A percentile compares a stretch with the other conserved stretches of the same genome.
These are phyloP conservation scores for Pontederia paniculata DNA, from an alignment of 176 grass and related monocot genomes.

Conservation along the genomic window DNA sequence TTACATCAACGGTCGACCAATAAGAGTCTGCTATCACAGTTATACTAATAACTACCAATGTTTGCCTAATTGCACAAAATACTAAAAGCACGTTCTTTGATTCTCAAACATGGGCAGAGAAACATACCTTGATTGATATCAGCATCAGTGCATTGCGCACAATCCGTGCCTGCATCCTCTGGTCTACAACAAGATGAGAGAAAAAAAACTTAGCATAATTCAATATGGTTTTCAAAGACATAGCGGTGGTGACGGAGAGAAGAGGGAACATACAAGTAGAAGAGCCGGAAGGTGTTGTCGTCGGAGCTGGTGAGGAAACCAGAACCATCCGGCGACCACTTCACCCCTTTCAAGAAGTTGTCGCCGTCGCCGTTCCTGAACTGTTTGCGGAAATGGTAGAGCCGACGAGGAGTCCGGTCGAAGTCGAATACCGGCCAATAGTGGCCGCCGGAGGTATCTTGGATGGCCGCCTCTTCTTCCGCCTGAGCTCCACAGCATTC, in stretches of 20 bases:
- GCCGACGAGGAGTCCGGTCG: constrained; percentile 41
- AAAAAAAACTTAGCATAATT: not conserved
- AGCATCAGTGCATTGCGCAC: constrained; percentile 18
- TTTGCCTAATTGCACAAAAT: not conserved
- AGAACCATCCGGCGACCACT: constrained; percentile 93
- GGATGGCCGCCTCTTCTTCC: too few species aligned
- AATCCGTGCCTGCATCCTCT: constrained; percentile 36
- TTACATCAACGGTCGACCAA: constrained; percentile 45
- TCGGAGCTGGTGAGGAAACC: constrained; percentile 89
- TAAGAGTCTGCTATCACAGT: constrained; percentile 54
- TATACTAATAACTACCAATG: constrained; percentile 4
- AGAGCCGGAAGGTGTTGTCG: constrained; percentile 85
- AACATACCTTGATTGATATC: constrained; percentile 34
- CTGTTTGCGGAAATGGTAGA: constrained; percentile 33
- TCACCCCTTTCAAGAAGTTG: constrained; percentile 89
- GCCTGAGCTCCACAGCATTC: too few species aligned
- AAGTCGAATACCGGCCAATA: constrained; percentile 52
- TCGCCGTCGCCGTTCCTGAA: constrained; percentile 21
- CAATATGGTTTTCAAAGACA: not conserved
- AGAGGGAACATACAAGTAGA: constrained; percentile 43
- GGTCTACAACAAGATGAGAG: constrained; percentile 29
- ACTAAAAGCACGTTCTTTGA: not conserved
- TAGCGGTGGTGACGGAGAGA: not conserved
- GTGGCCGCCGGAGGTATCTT: not conserved
- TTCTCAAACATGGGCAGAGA: not conserved